Conservation (phyloP, 2,329 filamentous ascomycete species). For the Albophoma yamanashiensis region DNA sequence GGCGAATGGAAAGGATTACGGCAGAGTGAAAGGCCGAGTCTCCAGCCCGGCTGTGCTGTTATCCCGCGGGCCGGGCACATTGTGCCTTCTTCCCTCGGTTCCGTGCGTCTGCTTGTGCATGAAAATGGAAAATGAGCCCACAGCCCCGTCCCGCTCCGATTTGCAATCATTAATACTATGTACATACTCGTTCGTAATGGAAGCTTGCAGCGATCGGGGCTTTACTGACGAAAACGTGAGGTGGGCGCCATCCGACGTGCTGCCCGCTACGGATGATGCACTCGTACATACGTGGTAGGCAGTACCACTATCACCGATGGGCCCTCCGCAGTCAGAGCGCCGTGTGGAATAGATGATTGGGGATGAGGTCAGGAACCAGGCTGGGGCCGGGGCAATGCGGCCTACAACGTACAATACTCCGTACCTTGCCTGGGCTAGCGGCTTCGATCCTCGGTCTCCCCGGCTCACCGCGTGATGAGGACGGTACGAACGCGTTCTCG, state of each 20-base stretch:
- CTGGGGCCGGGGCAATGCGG: neutral
- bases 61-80: too few relatives aligned
- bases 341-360: neutral
- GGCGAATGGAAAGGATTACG: too few relatives aligned
- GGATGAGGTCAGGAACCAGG: neutral
- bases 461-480: neutral
- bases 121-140: too few relatives aligned
- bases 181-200: too few relatives aligned
- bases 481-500: neutral
- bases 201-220: too few relatives aligned
- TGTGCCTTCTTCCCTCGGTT: too few relatives aligned
- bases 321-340: too few relatives aligned
- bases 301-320: too few relatives aligned
- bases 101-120: neutral
- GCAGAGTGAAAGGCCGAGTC: neutral
- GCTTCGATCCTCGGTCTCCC: neutral
- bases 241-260: neutral
- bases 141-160: too few relatives aligned
- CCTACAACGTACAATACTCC: neutral
- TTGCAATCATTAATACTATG: too few relatives aligned
- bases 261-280: neutral
- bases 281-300: too few relatives aligned
- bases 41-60: neutral
- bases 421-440: neutral
- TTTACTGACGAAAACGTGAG: neutral